Evolutionary conservation across 208 protist genomes (phyloP), one percentile per base, ranked within the genome.

Genomic region (Crithidia fasciculata): DNA sequence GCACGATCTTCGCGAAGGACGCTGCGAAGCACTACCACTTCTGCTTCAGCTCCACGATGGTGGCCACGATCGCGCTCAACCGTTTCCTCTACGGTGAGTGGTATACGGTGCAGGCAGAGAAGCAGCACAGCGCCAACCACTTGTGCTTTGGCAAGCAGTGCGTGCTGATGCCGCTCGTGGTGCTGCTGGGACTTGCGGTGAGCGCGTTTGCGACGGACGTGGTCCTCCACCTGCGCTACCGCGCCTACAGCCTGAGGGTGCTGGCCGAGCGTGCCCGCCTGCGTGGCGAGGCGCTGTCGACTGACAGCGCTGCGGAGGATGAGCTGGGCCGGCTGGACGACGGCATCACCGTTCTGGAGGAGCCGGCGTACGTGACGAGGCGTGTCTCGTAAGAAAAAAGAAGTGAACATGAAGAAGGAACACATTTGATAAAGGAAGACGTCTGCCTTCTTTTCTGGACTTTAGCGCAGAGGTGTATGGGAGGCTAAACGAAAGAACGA

Each of bases 11-110:
- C 81, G 82, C 80, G 10, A 82, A 85, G 62, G 85, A 92, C 72
- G 61, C 85, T 6, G 90, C 81, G 15, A 89, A 89, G 82, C 87
- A 91, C 73, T 95, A 92, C 76, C 81, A 91, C 70, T 87, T 88
- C 72, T 82, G 73, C 60, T 85, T 81, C 57, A 57, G 74, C n/a
- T 47, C 84, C 8, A 74, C 64, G 5, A 74, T 87, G 49, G 37
- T 71, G 53, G 64, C 86, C 5, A 71, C 78, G 18, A 69, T 94
- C 37, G 60, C 84, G 57, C 70, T 91, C 6, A 89, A 91, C 73
- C 81, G 84, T 44, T 70, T 91, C 54, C 69, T 94, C 37, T 94
- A 88, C 50, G 89, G 77, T 18, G 88, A 91, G 78, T 88, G 81
- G 80, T 90, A 90, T 68, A 80, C 81, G 12, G 62, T 74, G 45